phyloP scores from a whole-genome alignment of 2,329 filamentous ascomycete genomes.

The Beauveria asiatica region DNA sequence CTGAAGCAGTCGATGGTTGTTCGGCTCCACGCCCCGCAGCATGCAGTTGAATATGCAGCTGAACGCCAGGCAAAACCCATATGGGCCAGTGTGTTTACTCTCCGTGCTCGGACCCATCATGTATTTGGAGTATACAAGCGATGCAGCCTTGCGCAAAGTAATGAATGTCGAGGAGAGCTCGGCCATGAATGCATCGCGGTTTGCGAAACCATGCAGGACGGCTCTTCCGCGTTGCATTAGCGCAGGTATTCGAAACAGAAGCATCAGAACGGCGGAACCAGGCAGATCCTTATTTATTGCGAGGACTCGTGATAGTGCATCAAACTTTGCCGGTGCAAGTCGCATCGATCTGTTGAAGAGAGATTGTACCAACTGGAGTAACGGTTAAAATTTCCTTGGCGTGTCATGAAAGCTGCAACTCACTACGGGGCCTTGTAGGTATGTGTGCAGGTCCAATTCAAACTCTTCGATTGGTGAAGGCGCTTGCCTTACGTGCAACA shows the following conservation, averaged over 20 bases:
- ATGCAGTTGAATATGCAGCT: constrained; percentile 7
- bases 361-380: not conserved
- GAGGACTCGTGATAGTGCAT: not conserved
- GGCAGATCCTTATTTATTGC: not conserved
- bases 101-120: not conserved
- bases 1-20: not conserved
- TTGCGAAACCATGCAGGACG: not conserved
- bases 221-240: not conserved
- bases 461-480: not conserved
- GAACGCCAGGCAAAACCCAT: constrained; percentile 1
- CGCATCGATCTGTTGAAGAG: constrained; percentile 5
- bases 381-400: not conserved
- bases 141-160: not conserved
- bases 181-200: not conserved
- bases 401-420: not conserved
- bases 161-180: not conserved
- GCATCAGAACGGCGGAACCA: not conserved
- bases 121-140: not conserved
- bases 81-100: not conserved
- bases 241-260: not conserved
- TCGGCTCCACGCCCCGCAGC: not conserved
- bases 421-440: not conserved
- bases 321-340: not conserved
- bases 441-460: not conserved
- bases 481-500: not conserved